Conservation (phyloP, 164 flowering plant genomes). For the Magnolia kwangsiensis region DNA sequence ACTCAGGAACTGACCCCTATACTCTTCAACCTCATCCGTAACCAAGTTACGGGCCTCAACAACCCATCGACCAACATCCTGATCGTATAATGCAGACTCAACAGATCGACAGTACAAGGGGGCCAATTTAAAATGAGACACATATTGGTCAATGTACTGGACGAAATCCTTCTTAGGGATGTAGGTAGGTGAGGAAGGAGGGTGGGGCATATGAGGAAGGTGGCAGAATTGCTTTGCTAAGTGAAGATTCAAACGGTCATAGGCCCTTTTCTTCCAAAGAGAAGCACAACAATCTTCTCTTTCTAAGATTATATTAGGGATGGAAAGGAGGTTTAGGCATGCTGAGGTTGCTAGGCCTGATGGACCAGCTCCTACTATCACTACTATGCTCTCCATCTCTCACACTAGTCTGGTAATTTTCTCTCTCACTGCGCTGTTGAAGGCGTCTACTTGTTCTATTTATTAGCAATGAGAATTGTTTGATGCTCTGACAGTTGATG, state of each 20-base stretch:
- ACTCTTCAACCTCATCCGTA: neutral
- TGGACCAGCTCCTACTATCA: constrained; percentile 19
- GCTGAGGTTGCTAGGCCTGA: constrained; percentile 36
- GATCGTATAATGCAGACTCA: neutral
- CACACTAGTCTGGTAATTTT: too few relatives aligned
- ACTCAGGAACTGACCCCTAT: too few relatives aligned
- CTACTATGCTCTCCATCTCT: constrained; percentile 12
- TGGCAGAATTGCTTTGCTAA: constrained; percentile 27
- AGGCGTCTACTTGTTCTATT: too few relatives aligned
- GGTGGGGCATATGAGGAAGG: too few relatives aligned
- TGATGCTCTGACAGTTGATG: too few relatives aligned
- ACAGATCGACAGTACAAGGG: constrained; percentile 27
- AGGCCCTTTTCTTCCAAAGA: constrained; percentile 34
- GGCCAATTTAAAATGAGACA: constrained; percentile 15
- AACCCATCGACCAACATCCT: neutral
- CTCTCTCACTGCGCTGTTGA: too few relatives aligned
- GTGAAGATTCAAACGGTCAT: constrained; percentile 38
- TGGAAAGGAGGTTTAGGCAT: constrained; percentile 21
- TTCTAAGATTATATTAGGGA: constrained; percentile 32
- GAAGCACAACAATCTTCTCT: constrained; percentile 23
- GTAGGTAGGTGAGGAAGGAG: too few relatives aligned
- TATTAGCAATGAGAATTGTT: too few relatives aligned
- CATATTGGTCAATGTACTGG: constrained; percentile 34
- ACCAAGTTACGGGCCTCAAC: neutral
- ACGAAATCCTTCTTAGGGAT: constrained; percentile 11